Base-by-base conservation (phyloP, 2,329 filamentous ascomycete genomes). In the Phyllosticta paracitricarpa region DNA sequence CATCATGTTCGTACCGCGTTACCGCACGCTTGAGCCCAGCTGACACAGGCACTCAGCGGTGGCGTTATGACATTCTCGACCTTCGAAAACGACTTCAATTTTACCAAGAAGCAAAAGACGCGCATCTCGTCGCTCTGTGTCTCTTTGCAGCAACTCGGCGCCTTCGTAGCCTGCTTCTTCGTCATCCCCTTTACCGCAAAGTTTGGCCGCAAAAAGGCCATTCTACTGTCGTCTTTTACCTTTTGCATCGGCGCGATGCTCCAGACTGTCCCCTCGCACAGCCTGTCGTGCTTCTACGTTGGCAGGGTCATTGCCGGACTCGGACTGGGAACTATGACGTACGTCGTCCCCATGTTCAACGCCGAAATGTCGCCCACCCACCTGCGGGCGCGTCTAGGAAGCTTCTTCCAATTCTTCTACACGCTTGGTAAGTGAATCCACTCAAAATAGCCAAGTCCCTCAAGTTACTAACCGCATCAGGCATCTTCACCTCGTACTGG, bases 301-400 rank as follows among this genome's bases (percentile, higher is more conserved):
- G 65, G 62, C 9, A 89, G 89, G 59, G 90, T 91, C 77, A 76
- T 95, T 4, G 89, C 91, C 51, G 71, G 72, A 1, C 63, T 74
- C 10, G 71, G 75, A 5, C 69, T 77, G 4, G 76, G 76, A 9
- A 69, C 74, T 57, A 72, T 74, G 71, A 7, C 68, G 70, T 62
- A 80, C 79, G 62, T 64, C 6, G 76, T 79, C n/a, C 78, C 78
- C 56, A 75, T 80, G 67, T 67, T 79, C 65, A 72, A 70, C 26
- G 72, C 73, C 24, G 78, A 80, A 68, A 77, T 78, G 73, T 72
- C 76, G 0, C 78, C 78, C 8, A 77, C 77, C 59, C 67, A 76
- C 24, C 72, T 79, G 51, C 74, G 78, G 51, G 78, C 76, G 9
- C 68, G 70, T 48, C 70, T 79, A 5, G 76, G 63, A 1, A 59